Conservation (phyloP, 1,284 basidiomycete species). For the Trametes sp. region DNA sequence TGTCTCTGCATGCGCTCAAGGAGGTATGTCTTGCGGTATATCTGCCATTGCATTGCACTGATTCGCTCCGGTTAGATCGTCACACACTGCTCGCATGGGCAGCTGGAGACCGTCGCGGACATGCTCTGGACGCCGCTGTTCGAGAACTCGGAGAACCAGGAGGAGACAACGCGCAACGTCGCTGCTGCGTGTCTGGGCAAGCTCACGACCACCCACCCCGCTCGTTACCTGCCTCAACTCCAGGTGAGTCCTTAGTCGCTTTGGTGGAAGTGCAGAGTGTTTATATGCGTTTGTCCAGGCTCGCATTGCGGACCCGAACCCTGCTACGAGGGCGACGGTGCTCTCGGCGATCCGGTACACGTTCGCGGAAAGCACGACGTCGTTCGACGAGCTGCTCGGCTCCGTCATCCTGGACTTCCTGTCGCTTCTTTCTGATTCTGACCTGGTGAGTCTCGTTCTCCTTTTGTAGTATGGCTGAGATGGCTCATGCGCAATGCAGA, state of each 20-base stretch:
- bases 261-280: neutral
- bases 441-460: slow-evolving; percentile 66
- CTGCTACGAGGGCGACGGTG: slow-evolving; percentile 86
- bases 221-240: slow-evolving; percentile 90
- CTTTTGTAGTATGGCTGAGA: neutral
- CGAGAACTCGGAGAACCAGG: slow-evolving; percentile 82
- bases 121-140: slow-evolving; percentile 92
- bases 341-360: slow-evolving; percentile 96
- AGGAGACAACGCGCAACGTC: slow-evolving; percentile 93
- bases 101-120: slow-evolving; percentile 87
- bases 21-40: slow-evolving; percentile 61
- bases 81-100: slow-evolving; percentile 84
- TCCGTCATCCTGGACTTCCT: slow-evolving; percentile 92
- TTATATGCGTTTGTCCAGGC: slow-evolving; percentile 49
- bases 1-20: slow-evolving; percentile 92
- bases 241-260: slow-evolving; percentile 61
- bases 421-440: slow-evolving; percentile 83
- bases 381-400: slow-evolving; percentile 90
- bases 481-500: slow-evolving; percentile 52
- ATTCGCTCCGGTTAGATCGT: slow-evolving; percentile 71
- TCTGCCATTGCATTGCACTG: neutral
- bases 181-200: slow-evolving; percentile 97
- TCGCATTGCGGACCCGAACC: slow-evolving; percentile 72
- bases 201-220: slow-evolving; percentile 89
- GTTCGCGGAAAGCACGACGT: slow-evolving; percentile 85